phyloP scores from a whole-genome alignment of 2,329 filamentous ascomycete species.

The Chaetomium sp. region DNA sequence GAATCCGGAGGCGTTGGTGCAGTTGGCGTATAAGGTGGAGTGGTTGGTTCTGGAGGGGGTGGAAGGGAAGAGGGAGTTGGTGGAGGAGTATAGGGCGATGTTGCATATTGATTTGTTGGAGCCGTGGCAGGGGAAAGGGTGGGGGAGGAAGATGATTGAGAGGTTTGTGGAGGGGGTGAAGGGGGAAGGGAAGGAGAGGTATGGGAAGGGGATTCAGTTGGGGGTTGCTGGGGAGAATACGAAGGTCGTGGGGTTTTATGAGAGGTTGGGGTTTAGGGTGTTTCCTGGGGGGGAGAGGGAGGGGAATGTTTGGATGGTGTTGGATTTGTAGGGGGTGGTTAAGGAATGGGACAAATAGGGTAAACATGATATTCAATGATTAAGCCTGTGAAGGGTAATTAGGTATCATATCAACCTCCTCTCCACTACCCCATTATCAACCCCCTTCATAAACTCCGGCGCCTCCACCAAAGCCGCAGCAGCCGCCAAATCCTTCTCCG shows the following conservation, averaged over 20 bases:
- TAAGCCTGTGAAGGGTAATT: neutral
- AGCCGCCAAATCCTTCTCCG: constrained; percentile 7
- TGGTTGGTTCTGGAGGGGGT: constrained; percentile 34
- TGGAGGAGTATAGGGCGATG: constrained; percentile 34
- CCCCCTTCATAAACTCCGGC: constrained; percentile 4
- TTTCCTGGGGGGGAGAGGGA: constrained; percentile 31
- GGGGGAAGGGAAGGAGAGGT: constrained; percentile 20
- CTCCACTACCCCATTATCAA: neutral
- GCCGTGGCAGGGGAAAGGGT: constrained; percentile 36
- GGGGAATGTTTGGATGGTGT: constrained; percentile 38
- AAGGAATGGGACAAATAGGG: neutral
- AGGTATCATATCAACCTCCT: neutral
- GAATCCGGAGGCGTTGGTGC: constrained; percentile 33
- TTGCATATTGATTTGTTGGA: constrained; percentile 46
- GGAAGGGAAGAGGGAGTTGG: constrained; percentile 32
- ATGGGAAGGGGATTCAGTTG: constrained; percentile 37
- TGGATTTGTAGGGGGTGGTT: constrained; percentile 27
- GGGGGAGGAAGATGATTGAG: constrained; percentile 38
- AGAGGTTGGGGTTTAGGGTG: constrained; percentile 40
- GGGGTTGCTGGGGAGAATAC: constrained; percentile 41
- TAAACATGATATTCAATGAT: neutral
- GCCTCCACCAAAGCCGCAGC: constrained; percentile 9
- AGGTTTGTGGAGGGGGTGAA: constrained; percentile 35
- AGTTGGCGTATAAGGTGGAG: constrained; percentile 36
- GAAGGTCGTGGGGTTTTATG: constrained; percentile 43